A percentile compares a stretch with the other conserved stretches of the same genome.
These are phyloP conservation scores for Paratinospora sagittata DNA, from an alignment of 164 flowering plant species.

Conservation along the genomic window DNA sequence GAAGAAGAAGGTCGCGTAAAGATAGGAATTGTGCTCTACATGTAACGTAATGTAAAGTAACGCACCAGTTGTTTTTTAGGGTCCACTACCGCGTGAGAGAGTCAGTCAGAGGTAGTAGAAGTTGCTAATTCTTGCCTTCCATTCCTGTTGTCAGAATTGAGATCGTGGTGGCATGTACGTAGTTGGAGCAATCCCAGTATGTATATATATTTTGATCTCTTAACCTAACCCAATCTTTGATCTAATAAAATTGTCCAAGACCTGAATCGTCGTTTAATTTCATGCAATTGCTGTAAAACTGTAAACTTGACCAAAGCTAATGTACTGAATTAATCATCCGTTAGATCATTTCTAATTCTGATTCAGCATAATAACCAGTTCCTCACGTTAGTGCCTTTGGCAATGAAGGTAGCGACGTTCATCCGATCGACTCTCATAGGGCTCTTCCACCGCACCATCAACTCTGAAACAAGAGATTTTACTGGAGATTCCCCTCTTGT, in stretches of 20 bases:
- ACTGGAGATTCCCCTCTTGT: slow-evolving; percentile 66
- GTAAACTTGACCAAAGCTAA: no score
- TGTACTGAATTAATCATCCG: no score
- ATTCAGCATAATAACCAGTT: slow-evolving; percentile 47
- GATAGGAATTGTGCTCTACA: slow-evolving; percentile 25
- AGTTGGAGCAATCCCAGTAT: no score
- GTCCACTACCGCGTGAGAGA: no score
- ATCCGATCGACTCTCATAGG: slow-evolving; percentile 65
- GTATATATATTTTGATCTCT: no score
- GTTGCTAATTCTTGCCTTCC: background rate
- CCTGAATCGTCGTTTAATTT: background rate
- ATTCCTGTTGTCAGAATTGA: slow-evolving; percentile 11
- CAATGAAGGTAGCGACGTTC: slow-evolving; percentile 64
- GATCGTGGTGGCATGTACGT: slow-evolving; percentile 31
- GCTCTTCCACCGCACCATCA: slow-evolving; percentile 42
- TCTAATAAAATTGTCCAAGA: no score
- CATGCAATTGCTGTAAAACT: background rate
- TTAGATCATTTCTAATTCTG: background rate
- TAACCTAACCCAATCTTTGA: no score
- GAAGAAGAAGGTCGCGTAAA: slow-evolving; percentile 19
- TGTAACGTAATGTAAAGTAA: no score
- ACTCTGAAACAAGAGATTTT: slow-evolving; percentile 49
- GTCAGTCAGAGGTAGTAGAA: background rate
- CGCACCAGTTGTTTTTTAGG: slow-evolving; percentile 10
- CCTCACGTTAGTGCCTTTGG: slow-evolving; percentile 52